Evolutionary conservation across 108 stramenopile genomes (phyloP).

Genomic region (Fragilariopsis cylindrus): DNA sequence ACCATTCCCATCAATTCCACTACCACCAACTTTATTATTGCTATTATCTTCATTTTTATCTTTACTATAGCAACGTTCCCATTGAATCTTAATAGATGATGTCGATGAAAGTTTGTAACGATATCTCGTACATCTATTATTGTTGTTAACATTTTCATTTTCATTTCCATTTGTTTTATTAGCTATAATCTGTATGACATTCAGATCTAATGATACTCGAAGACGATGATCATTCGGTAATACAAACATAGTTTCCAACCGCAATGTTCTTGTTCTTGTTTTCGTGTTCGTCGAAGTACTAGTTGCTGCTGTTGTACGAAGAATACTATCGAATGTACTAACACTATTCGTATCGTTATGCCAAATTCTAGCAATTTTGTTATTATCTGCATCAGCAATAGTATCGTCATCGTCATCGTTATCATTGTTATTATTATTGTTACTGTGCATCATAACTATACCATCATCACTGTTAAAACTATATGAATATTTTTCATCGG

Average conservation of each 20-base stretch:
- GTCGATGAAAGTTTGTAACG: background rate
- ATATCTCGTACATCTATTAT: background rate
- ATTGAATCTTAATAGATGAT: background rate
- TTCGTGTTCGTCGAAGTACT: background rate
- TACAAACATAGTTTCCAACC: background rate
- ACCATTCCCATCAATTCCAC: background rate
- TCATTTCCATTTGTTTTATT: background rate
- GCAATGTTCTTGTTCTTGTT: background rate
- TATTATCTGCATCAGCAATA: no score
- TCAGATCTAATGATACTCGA: background rate
- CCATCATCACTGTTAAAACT: background rate
- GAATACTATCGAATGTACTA: no score
- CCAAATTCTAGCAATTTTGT: no score
- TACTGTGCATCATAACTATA: no score
- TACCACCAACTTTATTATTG: background rate
- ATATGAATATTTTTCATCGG: background rate
- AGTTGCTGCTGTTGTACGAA: no score
- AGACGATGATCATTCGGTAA: background rate
- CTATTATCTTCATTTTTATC: background rate
- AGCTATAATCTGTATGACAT: background rate
- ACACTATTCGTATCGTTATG: no score
- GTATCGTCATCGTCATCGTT: background rate
- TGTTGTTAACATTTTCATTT: background rate
- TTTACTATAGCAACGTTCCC: background rate
- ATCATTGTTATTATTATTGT: background rate